phyloP scores from a whole-genome alignment of 2,329 filamentous ascomycete genomes.

The Rhynchosporium graminicola region DNA sequence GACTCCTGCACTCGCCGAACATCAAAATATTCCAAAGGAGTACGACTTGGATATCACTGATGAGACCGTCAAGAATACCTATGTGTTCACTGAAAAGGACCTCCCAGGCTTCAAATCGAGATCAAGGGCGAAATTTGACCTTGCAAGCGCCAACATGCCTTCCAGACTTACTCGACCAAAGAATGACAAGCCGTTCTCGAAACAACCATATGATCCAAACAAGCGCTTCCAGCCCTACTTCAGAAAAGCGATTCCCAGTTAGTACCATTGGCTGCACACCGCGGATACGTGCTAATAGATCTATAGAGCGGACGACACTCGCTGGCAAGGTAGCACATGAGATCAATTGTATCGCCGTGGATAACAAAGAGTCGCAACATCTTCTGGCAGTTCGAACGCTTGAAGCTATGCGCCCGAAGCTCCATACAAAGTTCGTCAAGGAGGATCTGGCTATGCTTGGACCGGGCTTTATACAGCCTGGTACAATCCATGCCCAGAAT shows the following conservation, averaged over 20 bases:
- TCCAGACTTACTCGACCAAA: constrained; percentile 50
- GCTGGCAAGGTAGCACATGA: constrained; percentile 74
- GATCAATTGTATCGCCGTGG: constrained; percentile 70
- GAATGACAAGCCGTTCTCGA: constrained; percentile 49
- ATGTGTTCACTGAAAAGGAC: constrained; percentile 91
- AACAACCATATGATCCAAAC: constrained; percentile 47
- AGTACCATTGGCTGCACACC: constrained; percentile 39
- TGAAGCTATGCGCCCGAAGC: constrained; percentile 61
- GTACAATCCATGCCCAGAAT: constrained; percentile 47
- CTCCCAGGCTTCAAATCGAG: constrained; percentile 72
- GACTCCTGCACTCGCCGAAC: constrained; percentile 61
- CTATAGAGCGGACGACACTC: constrained; percentile 73
- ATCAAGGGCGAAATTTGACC: constrained; percentile 57
- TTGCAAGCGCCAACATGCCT: constrained; percentile 60
- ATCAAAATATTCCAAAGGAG: constrained; percentile 79
- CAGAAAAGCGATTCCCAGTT: constrained; percentile 74
- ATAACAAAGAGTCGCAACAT: constrained; percentile 67
- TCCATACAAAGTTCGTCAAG: constrained; percentile 49
- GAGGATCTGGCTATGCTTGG: constrained; percentile 32
- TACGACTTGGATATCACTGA: constrained; percentile 77
- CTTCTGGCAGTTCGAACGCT: constrained; percentile 60
- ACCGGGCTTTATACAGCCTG: constrained; percentile 57
- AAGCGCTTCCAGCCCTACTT: constrained; percentile 63
- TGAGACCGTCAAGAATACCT: constrained; percentile 76
- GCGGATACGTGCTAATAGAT: constrained; percentile 28